Evolutionary conservation across 2,329 filamentous ascomycete species (phyloP).

Genomic region (Pyrenophora tritici-repentis): DNA sequence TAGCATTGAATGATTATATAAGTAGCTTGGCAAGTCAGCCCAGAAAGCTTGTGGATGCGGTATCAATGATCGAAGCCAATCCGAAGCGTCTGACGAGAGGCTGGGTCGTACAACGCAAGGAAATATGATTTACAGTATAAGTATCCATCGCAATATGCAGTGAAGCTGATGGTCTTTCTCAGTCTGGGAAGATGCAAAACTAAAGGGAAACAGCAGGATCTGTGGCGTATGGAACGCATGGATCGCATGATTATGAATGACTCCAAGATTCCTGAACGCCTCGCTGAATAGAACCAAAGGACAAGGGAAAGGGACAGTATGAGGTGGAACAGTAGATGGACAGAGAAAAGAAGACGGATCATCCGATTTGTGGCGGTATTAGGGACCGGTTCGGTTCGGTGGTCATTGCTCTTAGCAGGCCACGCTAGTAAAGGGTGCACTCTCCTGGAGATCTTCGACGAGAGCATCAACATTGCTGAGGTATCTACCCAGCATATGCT

Average conservation of each 20-base stretch:
- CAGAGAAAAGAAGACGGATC: constrained; percentile 6
- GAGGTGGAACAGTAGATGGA: constrained; percentile 19
- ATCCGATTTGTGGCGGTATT: background rate
- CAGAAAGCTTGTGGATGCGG: background rate
- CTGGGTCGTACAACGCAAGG: constrained; percentile 5
- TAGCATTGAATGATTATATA: background rate
- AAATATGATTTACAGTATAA: constrained; percentile 26
- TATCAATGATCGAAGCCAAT: background rate
- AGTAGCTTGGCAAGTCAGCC: background rate
- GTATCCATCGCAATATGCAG: constrained; percentile 29
- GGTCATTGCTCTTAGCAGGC: constrained; percentile 25
- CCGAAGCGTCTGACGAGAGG: background rate
- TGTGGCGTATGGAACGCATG: constrained; percentile 12
- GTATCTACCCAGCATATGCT: constrained; percentile 75
- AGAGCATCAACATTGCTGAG: constrained; percentile 80
- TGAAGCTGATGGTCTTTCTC: constrained; percentile 13
- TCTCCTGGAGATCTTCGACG: constrained; percentile 80
- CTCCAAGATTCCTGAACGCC: constrained; percentile 30
- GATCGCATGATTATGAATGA: constrained; percentile 16
- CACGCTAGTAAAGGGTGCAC: constrained; percentile 60
- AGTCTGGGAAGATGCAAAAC: constrained; percentile 11
- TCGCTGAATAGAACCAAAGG: constrained; percentile 24
- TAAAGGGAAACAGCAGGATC: constrained; percentile 21
- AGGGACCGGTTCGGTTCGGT: background rate
- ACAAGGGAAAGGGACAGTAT: constrained; percentile 19